Evolutionary conservation across 768 basidiomycete genomes (phyloP).

Genomic region (Fistulinella prunicolor): DNA sequence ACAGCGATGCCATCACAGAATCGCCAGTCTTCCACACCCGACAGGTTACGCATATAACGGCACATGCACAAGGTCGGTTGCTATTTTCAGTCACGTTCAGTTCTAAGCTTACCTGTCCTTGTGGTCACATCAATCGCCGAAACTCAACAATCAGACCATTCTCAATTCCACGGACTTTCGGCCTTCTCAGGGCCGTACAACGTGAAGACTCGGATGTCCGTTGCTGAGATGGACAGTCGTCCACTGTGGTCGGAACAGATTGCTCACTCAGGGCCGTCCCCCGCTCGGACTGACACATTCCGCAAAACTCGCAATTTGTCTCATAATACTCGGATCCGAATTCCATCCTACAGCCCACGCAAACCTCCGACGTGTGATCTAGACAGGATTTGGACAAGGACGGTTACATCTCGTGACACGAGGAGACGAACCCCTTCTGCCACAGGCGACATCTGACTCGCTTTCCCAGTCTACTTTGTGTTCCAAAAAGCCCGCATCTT

Average conservation of each 20-base stretch:
- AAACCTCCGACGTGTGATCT: slow-evolving; percentile 17
- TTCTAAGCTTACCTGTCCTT: slow-evolving; percentile 4
- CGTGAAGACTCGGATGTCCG: slow-evolving; percentile 1
- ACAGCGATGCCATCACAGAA: slow-evolving; percentile 13
- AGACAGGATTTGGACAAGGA: slow-evolving; percentile 24
- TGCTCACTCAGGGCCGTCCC: slow-evolving; percentile 1
- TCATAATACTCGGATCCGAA: slow-evolving; percentile 9
- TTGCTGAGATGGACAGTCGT: slow-evolving; percentile 9
- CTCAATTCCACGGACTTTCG: slow-evolving; percentile 25
- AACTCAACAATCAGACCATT: slow-evolving; percentile 2
- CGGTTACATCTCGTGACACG: slow-evolving; percentile 22
- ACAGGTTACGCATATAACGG: slow-evolving; percentile 8
- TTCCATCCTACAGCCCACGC: slow-evolving; percentile 20
- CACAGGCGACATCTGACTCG: slow-evolving; percentile 29
- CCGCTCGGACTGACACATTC: neutral
- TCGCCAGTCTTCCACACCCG: slow-evolving; percentile 27
- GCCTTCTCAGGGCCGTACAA: slow-evolving; percentile 24
- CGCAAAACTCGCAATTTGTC: slow-evolving; percentile 13
- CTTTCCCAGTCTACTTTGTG: slow-evolving; percentile 5
- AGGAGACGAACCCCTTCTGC: slow-evolving; percentile 33
- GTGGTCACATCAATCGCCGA: slow-evolving; percentile 11
- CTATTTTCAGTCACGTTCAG: slow-evolving; percentile 7
- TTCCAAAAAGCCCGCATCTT: slow-evolving; percentile 3
- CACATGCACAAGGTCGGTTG: slow-evolving; percentile 6
- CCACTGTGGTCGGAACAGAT: slow-evolving; percentile 7